These are phyloP conservation scores for Leccinum longicurvipes DNA, from an alignment of 768 basidiomycete species.

Conservation along the genomic window DNA sequence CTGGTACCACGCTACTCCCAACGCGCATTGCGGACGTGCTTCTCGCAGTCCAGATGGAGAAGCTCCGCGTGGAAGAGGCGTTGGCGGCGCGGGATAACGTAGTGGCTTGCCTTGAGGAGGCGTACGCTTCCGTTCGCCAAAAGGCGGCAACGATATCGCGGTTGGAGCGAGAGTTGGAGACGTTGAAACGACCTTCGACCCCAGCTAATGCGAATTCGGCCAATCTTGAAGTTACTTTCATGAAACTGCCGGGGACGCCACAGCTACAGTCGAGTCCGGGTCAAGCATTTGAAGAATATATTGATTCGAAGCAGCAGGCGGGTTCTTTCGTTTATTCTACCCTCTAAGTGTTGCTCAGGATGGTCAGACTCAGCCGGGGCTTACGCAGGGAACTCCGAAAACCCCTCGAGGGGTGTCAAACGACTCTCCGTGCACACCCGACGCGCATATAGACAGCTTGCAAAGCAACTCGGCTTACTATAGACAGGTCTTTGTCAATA, in stretches of 20 bases:
- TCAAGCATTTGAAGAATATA: neutral
- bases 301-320: constrained; percentile 8
- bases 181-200: constrained; percentile 20
- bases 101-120: constrained; percentile 54
- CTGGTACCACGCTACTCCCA: neutral
- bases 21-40: constrained; percentile 43
- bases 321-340: neutral
- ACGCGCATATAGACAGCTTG: constrained; percentile 17
- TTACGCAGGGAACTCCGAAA: neutral
- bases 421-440: constrained; percentile 17
- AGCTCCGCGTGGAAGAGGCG: constrained; percentile 52
- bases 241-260: neutral
- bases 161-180: constrained; percentile 42
- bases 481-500: constrained; percentile 13
- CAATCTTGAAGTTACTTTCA: neutral
- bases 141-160: constrained; percentile 51
- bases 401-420: neutral
- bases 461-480: constrained; percentile 29
- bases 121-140: constrained; percentile 58
- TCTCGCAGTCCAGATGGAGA: constrained; percentile 53
- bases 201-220: constrained; percentile 16
- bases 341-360: neutral
- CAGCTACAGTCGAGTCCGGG: neutral
- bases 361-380: neutral
- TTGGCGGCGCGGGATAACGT: constrained; percentile 61